Evolutionary conservation across 495 filamentous ascomycete genomes (phyloP).

Genomic region (Aspergillus sclerotioniger): DNA sequence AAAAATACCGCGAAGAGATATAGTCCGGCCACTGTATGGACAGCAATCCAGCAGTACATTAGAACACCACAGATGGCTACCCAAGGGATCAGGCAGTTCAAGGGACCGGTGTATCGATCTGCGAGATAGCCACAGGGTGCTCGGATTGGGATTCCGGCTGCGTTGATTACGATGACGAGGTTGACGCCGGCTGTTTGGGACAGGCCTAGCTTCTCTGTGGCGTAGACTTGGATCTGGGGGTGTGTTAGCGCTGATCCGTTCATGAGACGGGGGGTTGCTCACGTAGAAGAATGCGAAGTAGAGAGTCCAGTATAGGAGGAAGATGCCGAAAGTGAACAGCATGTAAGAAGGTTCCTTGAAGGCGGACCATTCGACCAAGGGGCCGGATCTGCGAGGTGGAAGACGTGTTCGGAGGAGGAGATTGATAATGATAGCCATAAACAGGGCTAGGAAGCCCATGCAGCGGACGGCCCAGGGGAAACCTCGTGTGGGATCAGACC

Average conservation of each 20-base stretch:
- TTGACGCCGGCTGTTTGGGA: slow-evolving; percentile 4
- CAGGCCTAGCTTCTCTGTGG: neutral
- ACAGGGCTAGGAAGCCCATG: slow-evolving; percentile 37
- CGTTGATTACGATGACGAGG: slow-evolving; percentile 30
- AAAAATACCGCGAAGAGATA: slow-evolving; percentile 7
- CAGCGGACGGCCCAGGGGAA: slow-evolving; percentile 43
- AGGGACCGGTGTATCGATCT: neutral
- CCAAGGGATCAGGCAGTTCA: slow-evolving; percentile 1
- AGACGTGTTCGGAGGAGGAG: slow-evolving; percentile 38
- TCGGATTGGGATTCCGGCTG: neutral
- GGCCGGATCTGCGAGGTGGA: slow-evolving; percentile 3
- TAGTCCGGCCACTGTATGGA: neutral
- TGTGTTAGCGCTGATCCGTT: neutral
- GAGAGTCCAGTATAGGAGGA: neutral
- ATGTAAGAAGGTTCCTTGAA: neutral
- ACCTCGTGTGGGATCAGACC: slow-evolving; percentile 30
- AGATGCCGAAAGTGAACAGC: neutral
- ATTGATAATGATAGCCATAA: slow-evolving; percentile 46
- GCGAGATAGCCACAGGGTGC: slow-evolving; percentile 6
- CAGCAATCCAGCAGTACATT: slow-evolving; percentile 14
- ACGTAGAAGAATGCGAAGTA: neutral
- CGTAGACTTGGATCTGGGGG: neutral
- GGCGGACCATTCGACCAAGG: neutral
- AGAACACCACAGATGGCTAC: slow-evolving; percentile 7
- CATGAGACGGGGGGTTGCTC: neutral